Evolutionary conservation across 1,284 basidiomycete genomes (phyloP).

Genomic region (Irpex lacteus): DNA sequence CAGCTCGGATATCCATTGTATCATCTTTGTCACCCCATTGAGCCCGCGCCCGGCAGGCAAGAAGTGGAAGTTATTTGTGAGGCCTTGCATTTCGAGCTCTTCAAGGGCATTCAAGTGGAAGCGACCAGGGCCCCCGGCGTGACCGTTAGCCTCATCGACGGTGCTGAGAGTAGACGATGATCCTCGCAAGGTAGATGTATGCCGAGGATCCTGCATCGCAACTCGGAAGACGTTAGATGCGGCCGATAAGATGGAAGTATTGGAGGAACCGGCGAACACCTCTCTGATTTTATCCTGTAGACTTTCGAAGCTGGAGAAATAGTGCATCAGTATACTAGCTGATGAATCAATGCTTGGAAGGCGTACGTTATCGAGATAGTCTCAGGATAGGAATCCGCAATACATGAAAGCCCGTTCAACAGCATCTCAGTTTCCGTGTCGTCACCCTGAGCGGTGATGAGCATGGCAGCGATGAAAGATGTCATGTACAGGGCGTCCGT

Average conservation of each 20-base stretch:
- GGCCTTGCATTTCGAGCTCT: slow-evolving; percentile 67
- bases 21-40: slow-evolving; percentile 52
- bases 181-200: slow-evolving; percentile 44
- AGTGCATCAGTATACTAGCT: slow-evolving; percentile 13
- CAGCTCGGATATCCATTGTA: slow-evolving; percentile 72
- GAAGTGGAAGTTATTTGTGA: slow-evolving; percentile 68
- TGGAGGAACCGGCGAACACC: slow-evolving; percentile 72
- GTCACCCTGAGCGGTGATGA: slow-evolving; percentile 77
- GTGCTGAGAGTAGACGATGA: slow-evolving; percentile 68
- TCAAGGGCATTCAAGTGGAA: slow-evolving; percentile 58
- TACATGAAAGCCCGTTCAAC: slow-evolving; percentile 74
- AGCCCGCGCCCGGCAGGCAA: slow-evolving; percentile 54
- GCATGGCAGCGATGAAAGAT: slow-evolving; percentile 76
- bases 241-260: slow-evolving; percentile 66
- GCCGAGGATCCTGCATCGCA: slow-evolving; percentile 58
- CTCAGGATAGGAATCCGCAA: slow-evolving; percentile 71
- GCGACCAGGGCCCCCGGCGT: slow-evolving; percentile 35
- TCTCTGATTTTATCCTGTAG: slow-evolving; percentile 78
- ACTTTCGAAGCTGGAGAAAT: slow-evolving; percentile 62
- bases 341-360: slow-evolving; percentile 3
- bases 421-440: slow-evolving; percentile 81
- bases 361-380: slow-evolving; percentile 74
- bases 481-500: slow-evolving; percentile 70
- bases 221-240: slow-evolving; percentile 75
- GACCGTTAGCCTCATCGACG: slow-evolving; percentile 46